Evolutionary conservation across 441 rosid genomes (phyloP), one percentile per base, ranked within the genome.

Genomic region (Populus hybrid): DNA sequence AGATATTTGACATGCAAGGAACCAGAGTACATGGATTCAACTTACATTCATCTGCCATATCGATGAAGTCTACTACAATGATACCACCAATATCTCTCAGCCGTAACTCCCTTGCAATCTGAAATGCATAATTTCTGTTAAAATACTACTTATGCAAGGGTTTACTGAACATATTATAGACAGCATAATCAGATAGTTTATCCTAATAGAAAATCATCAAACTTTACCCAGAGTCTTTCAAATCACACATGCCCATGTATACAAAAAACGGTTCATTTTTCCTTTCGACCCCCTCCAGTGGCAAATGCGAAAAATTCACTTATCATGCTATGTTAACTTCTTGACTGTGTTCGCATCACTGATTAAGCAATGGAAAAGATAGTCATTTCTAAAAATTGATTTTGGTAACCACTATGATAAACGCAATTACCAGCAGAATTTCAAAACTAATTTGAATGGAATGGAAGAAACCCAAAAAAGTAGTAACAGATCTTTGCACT

Each of bases 71-170:
- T 40, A 95, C 99, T 72, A 95, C 97, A 79, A 95, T 95, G 83
- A 93, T 95, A 82, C 99, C 99, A 14, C 99, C 99, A 68, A 95
- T 87, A 77, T 94, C 97, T 86, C 99, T 89, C 77, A 95, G 92
- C 76, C 99, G 91, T 81, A 95, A 82, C 88, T 95, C 99, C 84
- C 98, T 90, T 61, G 98, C 98, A 83, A 95, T 95, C 99, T 95
- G 93, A 84, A 87, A 87, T 40, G 68, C 21, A 74, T 28, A 40
- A 71, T 70, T 28, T 65, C 72, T 54, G 78, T 80, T 74, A 69
- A 70, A 46, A 40, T 42, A 40, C 69, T 50, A 80, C 75, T n/a
- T 64, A 32, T 21, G n/a, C 54, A 71, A 77, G 74, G 64, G 69
- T 64, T 76, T 36, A 40, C 75, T 23, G 20, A 50, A 46, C 20